Evolutionary conservation across 2,329 filamentous ascomycete genomes (phyloP).

Genomic region (Trichophyton simii): DNA sequence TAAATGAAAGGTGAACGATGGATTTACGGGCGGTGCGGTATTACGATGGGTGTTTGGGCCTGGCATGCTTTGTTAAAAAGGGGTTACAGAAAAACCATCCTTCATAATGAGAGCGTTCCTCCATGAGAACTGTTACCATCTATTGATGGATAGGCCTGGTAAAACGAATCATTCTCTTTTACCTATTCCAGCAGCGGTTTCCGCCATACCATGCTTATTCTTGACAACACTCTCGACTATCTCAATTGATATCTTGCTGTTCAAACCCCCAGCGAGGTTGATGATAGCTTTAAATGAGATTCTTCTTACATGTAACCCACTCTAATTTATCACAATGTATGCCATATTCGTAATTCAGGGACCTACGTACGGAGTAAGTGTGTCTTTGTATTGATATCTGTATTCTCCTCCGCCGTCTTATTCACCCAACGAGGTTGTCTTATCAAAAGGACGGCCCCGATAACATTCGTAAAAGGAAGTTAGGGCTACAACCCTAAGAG

Average conservation of each 20-base stretch:
- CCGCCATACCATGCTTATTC: background rate
- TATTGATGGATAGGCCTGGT: conserved; percentile 1
- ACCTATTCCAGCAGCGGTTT: conserved; percentile 1
- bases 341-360: background rate
- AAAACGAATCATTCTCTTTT: conserved; percentile 2
- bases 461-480: background rate
- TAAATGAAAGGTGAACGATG: background rate
- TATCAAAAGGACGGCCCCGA: background rate
- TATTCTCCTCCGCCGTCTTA: background rate
- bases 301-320: background rate
- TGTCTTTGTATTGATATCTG: background rate
- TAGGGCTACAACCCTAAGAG: conserved; percentile 2
- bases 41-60: conserved; percentile 5
- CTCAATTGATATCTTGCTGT: background rate
- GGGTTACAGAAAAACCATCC: background rate
- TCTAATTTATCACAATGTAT: background rate
- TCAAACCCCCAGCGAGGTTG: background rate
- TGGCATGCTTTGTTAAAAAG: conserved; percentile 2
- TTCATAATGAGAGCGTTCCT: conserved; percentile 2
- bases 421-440: background rate
- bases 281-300: conserved; percentile 4
- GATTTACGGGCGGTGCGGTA: background rate
- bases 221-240: background rate
- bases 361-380: background rate
- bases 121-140: background rate